Percentiles rank a stretch among this genome's conserved stretches.
Conservation (phyloP, 2,329 filamentous ascomycete species). For the Penicillium italicum region DNA sequence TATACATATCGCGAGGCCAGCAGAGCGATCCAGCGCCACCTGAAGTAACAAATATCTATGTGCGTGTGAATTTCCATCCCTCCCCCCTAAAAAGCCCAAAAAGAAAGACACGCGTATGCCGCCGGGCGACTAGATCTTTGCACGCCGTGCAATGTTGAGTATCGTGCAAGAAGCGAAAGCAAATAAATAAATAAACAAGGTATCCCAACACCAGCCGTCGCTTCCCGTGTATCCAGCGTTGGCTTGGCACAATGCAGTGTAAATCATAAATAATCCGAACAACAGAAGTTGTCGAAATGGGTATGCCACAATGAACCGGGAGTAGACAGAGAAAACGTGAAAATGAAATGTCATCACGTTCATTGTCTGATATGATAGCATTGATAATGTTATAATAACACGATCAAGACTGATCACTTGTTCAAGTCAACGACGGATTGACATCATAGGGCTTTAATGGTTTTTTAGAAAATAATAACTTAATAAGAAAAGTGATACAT, state of each 20-base stretch:
- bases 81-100: neutral
- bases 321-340: neutral
- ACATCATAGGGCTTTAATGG: neutral
- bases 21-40: neutral
- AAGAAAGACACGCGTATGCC: neutral
- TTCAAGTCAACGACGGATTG: neutral
- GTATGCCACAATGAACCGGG: neutral
- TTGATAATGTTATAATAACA: constrained; percentile 12
- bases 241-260: constrained; percentile 7
- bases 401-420: constrained; percentile 9
- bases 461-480: neutral
- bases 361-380: constrained; percentile 7
- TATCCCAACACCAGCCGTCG: constrained; percentile 11
- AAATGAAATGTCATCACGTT: neutral
- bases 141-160: neutral
- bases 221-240: constrained; percentile 17
- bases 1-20: neutral
- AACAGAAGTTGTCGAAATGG: neutral
- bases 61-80: neutral
- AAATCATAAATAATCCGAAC: neutral
- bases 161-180: neutral
- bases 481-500: neutral
- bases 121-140: neutral
- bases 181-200: neutral
- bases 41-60: neutral